Evolutionary conservation across 495 filamentous ascomycete genomes (phyloP).

Genomic region (Neurospora sublineolata): DNA sequence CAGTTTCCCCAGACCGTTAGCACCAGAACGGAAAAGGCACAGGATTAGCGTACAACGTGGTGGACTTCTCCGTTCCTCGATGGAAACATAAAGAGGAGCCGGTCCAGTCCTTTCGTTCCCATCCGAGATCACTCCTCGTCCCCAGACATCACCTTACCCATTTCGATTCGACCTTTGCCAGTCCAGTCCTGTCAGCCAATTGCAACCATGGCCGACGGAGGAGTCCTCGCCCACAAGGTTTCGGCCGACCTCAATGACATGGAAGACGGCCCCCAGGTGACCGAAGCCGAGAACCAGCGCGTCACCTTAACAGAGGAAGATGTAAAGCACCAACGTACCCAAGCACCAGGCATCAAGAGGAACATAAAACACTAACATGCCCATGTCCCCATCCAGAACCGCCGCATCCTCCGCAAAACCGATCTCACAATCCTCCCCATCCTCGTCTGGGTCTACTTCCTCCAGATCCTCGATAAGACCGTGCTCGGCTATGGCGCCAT

Average conservation of each 20-base stretch:
- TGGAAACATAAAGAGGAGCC: neutral
- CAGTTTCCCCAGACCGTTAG: neutral
- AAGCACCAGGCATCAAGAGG: no score
- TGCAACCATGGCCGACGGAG: neutral
- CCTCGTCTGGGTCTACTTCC: constrained; percentile 54
- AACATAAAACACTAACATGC: neutral
- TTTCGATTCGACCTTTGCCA: neutral
- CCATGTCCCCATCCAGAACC: constrained; percentile 20
- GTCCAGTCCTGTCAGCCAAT: neutral
- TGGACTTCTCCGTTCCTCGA: neutral
- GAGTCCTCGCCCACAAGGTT: neutral
- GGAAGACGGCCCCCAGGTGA: neutral
- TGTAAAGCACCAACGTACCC: neutral
- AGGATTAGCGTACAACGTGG: neutral
- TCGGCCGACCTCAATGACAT: neutral
- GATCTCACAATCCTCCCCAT: constrained; percentile 47
- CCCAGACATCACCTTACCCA: neutral
- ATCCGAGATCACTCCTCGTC: neutral
- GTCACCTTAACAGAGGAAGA: constrained; percentile 8
- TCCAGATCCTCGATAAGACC: constrained; percentile 53
- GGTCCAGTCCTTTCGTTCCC: neutral
- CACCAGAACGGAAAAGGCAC: neutral
- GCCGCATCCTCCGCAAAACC: constrained; percentile 49
- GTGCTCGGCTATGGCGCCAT: constrained; percentile 53
- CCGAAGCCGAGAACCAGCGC: constrained; percentile 1